Evolutionary conservation across 345 rosid genomes (phyloP), one percentile per base, ranked within the genome.

Genomic region (Lumnitzera racemosa): DNA sequence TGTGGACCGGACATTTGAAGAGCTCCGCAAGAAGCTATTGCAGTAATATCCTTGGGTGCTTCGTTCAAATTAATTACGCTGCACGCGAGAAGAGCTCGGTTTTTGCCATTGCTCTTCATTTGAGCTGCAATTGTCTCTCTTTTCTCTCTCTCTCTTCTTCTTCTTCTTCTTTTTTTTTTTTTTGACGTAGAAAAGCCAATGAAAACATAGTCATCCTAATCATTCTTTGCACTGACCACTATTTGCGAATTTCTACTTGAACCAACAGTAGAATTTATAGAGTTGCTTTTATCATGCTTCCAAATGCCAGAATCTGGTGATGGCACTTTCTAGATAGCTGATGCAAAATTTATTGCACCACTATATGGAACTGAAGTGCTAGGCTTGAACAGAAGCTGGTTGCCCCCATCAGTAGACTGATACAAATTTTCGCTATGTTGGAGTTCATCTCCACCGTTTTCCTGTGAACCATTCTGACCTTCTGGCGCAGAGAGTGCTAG

Each of bases 271-370:
- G 86, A 69, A 81, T 84, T 90, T 51, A 76, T 76, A 54, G 96
- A 81, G 68, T 85, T 84, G 61, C 82, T 90, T 69, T 85, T 77
- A 23, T 83, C 97, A 61, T 83, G 83, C 74, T 94, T 94, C 96
- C 97, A 90, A 51, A 82, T 64, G 69, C 85, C 83, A 64, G 95
- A 78, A 75, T 90, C 99, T 62, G 77, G 92, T 25, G 90, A 70
- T 62, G 95, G 83, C 78, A 84, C 63, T 76, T 95, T 95, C 82
- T 85, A 80, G 74, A 88, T 97, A 58, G 95, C 96, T 61, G 99
- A 83, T 55, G 92, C 96, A 69, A 86, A 95, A 81, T 95, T 95
- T 53, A 66, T 53, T 6, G 95, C 72, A 57, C 86, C 87, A 65
- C 85, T 75, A 55, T 82, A 74, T 61, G 83, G 75, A 61, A 69